Evolutionary conservation across 2,329 filamentous ascomycete genomes (phyloP), one percentile per base, ranked within the genome.

Genomic region (Ascochyta pisi): DNA sequence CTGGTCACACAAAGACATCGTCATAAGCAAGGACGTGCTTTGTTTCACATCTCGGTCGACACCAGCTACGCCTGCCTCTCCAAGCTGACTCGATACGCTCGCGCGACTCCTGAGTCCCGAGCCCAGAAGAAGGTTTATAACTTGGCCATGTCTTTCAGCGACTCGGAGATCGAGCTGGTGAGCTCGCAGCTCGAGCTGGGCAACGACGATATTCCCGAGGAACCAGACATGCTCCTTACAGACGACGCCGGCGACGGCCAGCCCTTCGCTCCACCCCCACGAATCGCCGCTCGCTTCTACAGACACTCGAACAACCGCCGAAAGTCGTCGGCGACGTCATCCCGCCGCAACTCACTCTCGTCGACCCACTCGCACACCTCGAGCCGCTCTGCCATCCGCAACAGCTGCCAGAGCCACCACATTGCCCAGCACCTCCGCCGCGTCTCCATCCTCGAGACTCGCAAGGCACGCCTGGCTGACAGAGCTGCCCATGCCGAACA

Each of bases 401-500:
- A 78, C 61, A 80, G 80, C 73, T 84, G 85, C 19, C 89, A 92
- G 77, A 92, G 88, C 80, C 90, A 90, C 72, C 84, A 91, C 74
- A 81, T 92, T 51, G 89, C 90, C 53, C 90, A 92, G 71, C 90
- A 92, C 71, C 81, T 92, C 53, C 90, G 91, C 39, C 87, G 91
- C 49, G 88, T 89, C 44, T 91, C 89, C 15, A 93, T 94, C 55
- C 84, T 94, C 59, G 90, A 93, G 74, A 89, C 89, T 63, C 87
- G 91, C 58, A 92, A 91, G 71, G 90, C 90, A 13, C 85, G 90
- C 19, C 82, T 95, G 16, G 90, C 91, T 50, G 90, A 93, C 73
- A 83, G 90, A 52, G 91, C 91, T 26, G 89, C 89, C 7, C 90
- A 95, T 74, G 91, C 89, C 22, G 91, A 95, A 75, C 91, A 93